Conservation (phyloP, 2,329 filamentous ascomycete species). For the Dendrostoma leiphaemia region DNA sequence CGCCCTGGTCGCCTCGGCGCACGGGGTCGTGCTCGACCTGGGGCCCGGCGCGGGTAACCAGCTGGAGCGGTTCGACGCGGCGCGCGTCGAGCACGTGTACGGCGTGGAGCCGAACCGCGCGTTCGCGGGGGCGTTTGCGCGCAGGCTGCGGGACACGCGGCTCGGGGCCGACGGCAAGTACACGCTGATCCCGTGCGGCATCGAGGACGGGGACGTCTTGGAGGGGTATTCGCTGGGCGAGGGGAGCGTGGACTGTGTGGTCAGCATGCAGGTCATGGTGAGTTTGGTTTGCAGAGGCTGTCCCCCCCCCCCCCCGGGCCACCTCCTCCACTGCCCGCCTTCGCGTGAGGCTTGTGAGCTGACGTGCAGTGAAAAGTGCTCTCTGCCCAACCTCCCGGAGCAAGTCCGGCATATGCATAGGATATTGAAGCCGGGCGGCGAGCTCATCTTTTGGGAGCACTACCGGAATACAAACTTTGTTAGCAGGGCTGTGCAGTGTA, state of each 20-base stretch:
- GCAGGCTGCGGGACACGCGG: conserved; percentile 26
- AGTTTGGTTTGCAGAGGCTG: background rate
- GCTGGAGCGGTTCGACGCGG: conserved; percentile 34
- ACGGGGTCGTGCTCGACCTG: conserved; percentile 40
- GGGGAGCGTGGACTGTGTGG: conserved; percentile 36
- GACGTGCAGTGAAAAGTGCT: conserved; percentile 26
- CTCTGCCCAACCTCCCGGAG: conserved; percentile 29
- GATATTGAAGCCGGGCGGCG: conserved; percentile 43
- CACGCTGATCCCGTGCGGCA: conserved; percentile 33
- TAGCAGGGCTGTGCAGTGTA: conserved; percentile 31
- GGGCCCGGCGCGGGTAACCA: conserved; percentile 44
- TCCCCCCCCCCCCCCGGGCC: too few relatives aligned
- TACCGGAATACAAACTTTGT: conserved; percentile 25
- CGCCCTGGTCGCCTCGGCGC: conserved; percentile 10
- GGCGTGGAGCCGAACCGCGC: conserved; percentile 39
- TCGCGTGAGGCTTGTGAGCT: background rate
- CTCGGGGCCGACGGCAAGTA: conserved; percentile 33
- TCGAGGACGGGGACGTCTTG: conserved; percentile 38
- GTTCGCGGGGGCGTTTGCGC: conserved; percentile 30
- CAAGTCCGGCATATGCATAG: conserved; percentile 34
- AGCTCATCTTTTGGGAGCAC: conserved; percentile 47
- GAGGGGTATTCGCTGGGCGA: conserved; percentile 33
- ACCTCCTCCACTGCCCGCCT: too few relatives aligned
- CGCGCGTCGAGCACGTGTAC: conserved; percentile 32
- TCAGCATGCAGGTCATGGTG: conserved; percentile 40